Conservation (phyloP, 495 filamentous ascomycete species). For the Penicillium atrosanguineum region DNA sequence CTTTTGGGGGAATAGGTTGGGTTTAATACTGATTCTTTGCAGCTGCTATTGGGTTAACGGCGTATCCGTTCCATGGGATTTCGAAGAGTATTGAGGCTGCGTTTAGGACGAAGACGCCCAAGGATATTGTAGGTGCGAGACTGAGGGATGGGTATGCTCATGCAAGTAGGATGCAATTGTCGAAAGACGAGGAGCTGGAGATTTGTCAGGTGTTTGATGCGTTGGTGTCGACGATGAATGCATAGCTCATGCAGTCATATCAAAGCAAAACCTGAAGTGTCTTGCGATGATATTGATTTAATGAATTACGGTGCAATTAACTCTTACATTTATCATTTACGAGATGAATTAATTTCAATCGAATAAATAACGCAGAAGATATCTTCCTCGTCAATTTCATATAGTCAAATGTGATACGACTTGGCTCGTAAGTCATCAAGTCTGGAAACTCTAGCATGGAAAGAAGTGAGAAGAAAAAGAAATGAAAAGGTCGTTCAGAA, state of each 20-base stretch:
- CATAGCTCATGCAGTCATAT: neutral
- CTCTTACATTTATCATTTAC: neutral
- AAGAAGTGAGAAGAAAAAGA: neutral
- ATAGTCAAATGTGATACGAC: neutral
- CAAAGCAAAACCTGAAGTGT: neutral
- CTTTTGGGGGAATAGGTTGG: neutral
- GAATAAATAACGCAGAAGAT: neutral
- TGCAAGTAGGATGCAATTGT: conserved; percentile 13
- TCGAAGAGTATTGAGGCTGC: conserved; percentile 29
- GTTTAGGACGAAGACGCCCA: conserved; percentile 24
- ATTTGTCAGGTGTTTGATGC: conserved; percentile 17
- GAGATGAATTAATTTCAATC: neutral
- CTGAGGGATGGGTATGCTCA: conserved; percentile 21
- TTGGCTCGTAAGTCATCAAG: neutral
- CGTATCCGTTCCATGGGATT: conserved; percentile 28
- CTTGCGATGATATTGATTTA: too few relatives aligned
- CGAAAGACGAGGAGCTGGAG: conserved; percentile 13
- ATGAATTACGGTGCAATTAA: too few relatives aligned
- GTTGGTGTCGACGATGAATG: conserved; percentile 9
- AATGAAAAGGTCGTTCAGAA: neutral
- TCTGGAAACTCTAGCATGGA: neutral
- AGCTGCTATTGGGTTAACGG: conserved; percentile 28
- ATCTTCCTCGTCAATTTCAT: neutral
- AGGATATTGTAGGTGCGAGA: conserved; percentile 21
- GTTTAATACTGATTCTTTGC: conserved; percentile 6